phyloP scores from a whole-genome alignment of 202 grass and related monocot genomes.

The Saccharum hybrid region DNA sequence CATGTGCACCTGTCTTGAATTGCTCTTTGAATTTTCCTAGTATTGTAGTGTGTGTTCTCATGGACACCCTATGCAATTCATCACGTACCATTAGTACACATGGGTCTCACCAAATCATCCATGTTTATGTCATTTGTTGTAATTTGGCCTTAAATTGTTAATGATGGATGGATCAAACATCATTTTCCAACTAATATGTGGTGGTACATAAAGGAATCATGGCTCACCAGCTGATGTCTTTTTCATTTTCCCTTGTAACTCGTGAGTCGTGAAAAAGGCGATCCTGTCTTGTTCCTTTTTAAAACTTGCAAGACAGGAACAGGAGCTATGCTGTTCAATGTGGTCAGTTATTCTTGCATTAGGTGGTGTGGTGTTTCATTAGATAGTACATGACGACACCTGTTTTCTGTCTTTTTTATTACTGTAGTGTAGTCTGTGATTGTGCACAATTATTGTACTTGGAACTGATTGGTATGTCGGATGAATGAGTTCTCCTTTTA shows the following conservation, averaged over 20 bases:
- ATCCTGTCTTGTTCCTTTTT: conserved; percentile 18
- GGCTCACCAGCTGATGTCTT: neutral
- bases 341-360: conserved; percentile 44
- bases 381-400: neutral
- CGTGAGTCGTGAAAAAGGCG: conserved; percentile 19
- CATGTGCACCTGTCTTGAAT: conserved; percentile 26
- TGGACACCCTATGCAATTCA: neutral
- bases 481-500: conserved; percentile 31
- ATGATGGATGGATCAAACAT: conserved; percentile 45
- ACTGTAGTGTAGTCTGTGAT: conserved; percentile 32
- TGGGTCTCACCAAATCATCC: neutral
- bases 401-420: conserved; percentile 14
- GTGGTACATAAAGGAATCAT: conserved; percentile 39
- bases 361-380: conserved; percentile 34
- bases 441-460: conserved; percentile 32
- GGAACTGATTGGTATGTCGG: neutral
- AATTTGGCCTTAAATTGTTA: conserved; percentile 1
- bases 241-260: conserved; percentile 24
- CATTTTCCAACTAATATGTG: conserved; percentile 46
- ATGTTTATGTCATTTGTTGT: conserved; percentile 1
- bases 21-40: neutral
- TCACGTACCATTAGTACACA: neutral
- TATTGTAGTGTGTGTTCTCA: neutral
- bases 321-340: conserved; percentile 21
- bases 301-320: conserved; percentile 41